phyloP scores from a whole-genome alignment of 352 stramenopile species.

The Stramenopiles sp. region DNA sequence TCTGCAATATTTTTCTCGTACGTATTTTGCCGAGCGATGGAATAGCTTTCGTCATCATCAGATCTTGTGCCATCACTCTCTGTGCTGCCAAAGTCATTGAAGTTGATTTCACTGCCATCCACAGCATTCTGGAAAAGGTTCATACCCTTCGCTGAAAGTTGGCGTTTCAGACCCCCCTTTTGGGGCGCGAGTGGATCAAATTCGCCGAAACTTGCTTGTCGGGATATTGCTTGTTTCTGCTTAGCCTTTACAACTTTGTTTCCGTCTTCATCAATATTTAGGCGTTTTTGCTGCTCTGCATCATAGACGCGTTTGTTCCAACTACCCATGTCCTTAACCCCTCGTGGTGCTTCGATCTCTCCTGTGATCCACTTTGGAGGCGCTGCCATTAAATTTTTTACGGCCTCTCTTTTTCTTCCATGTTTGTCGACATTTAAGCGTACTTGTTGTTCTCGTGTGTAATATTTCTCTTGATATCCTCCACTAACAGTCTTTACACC shows the following conservation, averaged over 20 bases:
- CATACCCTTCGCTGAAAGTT: background rate
- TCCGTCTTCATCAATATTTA: background rate
- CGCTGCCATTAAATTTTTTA: background rate
- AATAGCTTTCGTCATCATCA: background rate
- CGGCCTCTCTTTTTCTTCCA: background rate
- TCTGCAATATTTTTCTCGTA: background rate
- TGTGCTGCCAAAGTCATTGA: background rate
- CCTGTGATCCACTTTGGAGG: background rate
- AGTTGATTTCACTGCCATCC: background rate
- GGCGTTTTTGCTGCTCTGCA: background rate
- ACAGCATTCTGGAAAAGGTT: background rate
- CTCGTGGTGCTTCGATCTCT: background rate
- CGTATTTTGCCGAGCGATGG: background rate
- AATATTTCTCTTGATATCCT: background rate
- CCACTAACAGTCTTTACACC: background rate
- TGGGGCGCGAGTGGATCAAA: background rate
- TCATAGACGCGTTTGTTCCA: background rate
- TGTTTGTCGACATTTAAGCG: background rate
- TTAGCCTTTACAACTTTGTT: background rate
- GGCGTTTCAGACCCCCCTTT: background rate
- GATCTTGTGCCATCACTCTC: background rate
- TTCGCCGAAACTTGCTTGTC: background rate
- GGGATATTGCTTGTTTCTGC: background rate
- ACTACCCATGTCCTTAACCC: background rate
- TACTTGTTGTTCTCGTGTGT: background rate